Conservation (phyloP, 2,329 filamentous ascomycete species). For the Aspergillus pseudotamarii region DNA sequence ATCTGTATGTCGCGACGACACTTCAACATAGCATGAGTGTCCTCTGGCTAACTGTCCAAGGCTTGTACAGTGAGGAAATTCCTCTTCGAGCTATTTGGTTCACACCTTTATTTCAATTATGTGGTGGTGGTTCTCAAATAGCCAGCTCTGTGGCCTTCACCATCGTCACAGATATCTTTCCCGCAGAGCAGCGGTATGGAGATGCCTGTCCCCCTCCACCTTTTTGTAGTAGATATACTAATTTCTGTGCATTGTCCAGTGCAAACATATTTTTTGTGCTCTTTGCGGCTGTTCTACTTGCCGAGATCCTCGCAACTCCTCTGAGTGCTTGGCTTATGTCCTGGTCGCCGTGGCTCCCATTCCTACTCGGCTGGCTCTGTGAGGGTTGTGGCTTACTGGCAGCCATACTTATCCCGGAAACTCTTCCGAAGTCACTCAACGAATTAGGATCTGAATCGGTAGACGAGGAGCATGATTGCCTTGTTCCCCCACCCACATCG, state of each 20-base stretch:
- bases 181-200: constrained; percentile 8
- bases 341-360: constrained; percentile 13
- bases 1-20: constrained; percentile 13
- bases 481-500: neutral
- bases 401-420: constrained; percentile 13
- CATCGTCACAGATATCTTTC: constrained; percentile 16
- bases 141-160: constrained; percentile 14
- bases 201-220: neutral
- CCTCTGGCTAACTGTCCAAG: neutral
- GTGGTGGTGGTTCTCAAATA: constrained; percentile 16
- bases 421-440: constrained; percentile 1
- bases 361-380: constrained; percentile 8
- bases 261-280: constrained; percentile 14
- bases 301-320: constrained; percentile 15
- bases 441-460: neutral
- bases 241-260: neutral
- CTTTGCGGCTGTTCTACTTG: constrained; percentile 2
- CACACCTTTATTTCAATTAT: constrained; percentile 17
- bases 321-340: constrained; percentile 18
- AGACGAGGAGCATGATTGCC: neutral
- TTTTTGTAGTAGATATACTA: neutral
- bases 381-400: constrained; percentile 8
- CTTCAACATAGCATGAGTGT: neutral
- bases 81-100: constrained; percentile 17
- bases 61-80: constrained; percentile 13